Conservation (phyloP, 148 eudicot genomes). For the Vaccinium macrocarpon region DNA sequence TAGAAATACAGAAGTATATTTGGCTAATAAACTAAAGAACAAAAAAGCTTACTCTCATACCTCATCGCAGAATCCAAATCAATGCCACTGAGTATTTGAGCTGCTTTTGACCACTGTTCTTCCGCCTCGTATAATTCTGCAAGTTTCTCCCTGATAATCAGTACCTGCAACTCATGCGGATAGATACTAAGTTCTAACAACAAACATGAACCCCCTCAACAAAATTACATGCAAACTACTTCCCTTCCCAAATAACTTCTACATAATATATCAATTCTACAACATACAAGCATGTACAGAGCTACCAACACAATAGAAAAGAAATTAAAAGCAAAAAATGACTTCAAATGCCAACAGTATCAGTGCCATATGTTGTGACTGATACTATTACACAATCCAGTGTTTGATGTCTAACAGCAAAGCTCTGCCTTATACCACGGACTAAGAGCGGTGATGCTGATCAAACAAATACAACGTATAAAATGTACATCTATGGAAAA, state of each 20-base stretch:
- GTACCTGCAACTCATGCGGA: constrained; percentile 43
- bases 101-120: constrained; percentile 94
- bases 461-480: too few relatives aligned
- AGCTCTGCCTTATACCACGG: too few relatives aligned
- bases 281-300: background rate
- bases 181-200: background rate
- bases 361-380: background rate
- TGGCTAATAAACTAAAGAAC: background rate
- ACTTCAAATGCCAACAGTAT: background rate
- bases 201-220: background rate
- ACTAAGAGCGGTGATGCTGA: too few relatives aligned
- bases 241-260: background rate
- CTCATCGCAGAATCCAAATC: constrained; percentile 97
- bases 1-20: background rate
- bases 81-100: constrained; percentile 98
- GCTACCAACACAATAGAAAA: background rate
- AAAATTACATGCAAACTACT: background rate
- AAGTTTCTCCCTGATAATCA: constrained; percentile 89
- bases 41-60: constrained; percentile 30
- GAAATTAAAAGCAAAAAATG: background rate
- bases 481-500: too few relatives aligned
- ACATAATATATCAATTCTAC: background rate
- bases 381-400: too few relatives aligned
- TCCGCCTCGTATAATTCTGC: constrained; percentile 93
- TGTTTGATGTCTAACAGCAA: too few relatives aligned